Conservation (phyloP, 148 eudicot genomes). For the Rheum nobile region DNA sequence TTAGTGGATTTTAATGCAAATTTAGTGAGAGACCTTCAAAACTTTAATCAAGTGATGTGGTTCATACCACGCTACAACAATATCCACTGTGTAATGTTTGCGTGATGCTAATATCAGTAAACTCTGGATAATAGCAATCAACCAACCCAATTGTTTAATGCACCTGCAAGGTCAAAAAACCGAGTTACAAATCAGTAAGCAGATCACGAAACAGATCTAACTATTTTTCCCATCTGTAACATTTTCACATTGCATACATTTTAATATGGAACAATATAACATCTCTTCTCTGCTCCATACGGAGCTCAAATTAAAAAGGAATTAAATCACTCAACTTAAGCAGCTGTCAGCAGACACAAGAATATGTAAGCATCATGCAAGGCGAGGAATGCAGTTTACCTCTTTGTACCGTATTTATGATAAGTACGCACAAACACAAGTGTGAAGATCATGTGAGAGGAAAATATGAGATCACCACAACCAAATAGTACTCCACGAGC, state of each 20-base stretch:
- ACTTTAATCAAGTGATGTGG: background rate
- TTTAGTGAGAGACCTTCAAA: background rate
- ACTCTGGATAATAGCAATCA: slow-evolving; percentile 65
- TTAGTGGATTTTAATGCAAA: background rate
- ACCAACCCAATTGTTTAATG: slow-evolving; percentile 80
- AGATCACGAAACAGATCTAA: background rate
- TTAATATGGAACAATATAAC: background rate
- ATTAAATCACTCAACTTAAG: background rate
- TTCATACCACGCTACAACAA: slow-evolving; percentile 76
- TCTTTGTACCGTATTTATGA: slow-evolving; percentile 76
- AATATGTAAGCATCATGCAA: background rate
- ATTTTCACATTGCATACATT: background rate
- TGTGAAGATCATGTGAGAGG: slow-evolving; percentile 96
- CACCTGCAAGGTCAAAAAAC: slow-evolving; percentile 30
- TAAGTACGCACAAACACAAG: slow-evolving; percentile 86
- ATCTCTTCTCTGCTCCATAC: background rate
- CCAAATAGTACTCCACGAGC: slow-evolving; percentile 84
- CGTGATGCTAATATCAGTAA: slow-evolving; percentile 92
- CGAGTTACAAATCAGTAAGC: background rate
- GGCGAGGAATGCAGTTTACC: slow-evolving; percentile 26
- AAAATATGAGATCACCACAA: slow-evolving; percentile 94
- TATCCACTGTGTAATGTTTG: slow-evolving; percentile 92
- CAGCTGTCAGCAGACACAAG: background rate
- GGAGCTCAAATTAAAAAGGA: background rate
- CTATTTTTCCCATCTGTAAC: background rate